A percentile compares a stretch with the other conserved stretches of the same genome.
These are phyloP conservation scores for Aspergillus olivimuriae DNA, from an alignment of 495 filamentous ascomycete genomes.

Conservation along the genomic window DNA sequence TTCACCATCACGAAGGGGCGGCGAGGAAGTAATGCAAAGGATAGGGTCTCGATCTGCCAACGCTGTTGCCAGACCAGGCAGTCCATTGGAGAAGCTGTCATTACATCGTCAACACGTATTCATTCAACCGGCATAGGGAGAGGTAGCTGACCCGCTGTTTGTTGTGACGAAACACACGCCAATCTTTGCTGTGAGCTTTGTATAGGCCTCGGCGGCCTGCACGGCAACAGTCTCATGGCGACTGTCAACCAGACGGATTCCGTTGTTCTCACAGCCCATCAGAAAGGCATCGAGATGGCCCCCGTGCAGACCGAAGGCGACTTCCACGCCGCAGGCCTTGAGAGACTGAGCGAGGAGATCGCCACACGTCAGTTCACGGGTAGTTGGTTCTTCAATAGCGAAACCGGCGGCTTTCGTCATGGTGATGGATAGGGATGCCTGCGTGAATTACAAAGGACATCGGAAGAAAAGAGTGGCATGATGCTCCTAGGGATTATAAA, in stretches of 20 bases:
- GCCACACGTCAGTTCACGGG: constrained; percentile 20
- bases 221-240: constrained; percentile 27
- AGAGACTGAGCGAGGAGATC: constrained; percentile 25
- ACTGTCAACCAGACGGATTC: constrained; percentile 23
- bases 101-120: no score
- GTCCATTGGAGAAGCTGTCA: constrained; percentile 24
- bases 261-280: constrained; percentile 22
- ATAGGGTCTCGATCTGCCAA: constrained; percentile 21
- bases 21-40: constrained; percentile 25
- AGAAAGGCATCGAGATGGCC: constrained; percentile 28
- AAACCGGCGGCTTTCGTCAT: constrained; percentile 33
- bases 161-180: constrained; percentile 27
- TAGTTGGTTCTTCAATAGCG: constrained; percentile 12
- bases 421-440: no score
- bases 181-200: constrained; percentile 16
- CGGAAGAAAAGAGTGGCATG: no score
- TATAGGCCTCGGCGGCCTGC: constrained; percentile 24
- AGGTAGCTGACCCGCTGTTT: constrained; percentile 22
- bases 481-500: no score
- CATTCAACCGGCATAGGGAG: no score
- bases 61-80: constrained; percentile 24
- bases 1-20: constrained; percentile 22
- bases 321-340: constrained; percentile 20
- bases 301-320: constrained; percentile 26
- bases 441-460: no score